Percentiles rank a stretch among this genome's conserved stretches.
Conservation (phyloP, 345 rosid genomes). For the Euphorbia lathyris region DNA sequence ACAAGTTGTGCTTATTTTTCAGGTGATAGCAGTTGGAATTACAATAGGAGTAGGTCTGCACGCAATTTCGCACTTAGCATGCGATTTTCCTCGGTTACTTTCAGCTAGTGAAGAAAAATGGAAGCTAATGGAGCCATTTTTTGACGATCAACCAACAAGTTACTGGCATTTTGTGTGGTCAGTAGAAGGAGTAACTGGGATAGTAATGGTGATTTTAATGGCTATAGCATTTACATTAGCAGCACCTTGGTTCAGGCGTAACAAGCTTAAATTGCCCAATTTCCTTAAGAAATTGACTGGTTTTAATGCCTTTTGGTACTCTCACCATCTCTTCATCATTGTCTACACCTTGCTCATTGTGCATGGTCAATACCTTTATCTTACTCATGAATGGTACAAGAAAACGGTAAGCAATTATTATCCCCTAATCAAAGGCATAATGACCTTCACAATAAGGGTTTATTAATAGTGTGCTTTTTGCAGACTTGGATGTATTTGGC, state of each 20-base stretch:
- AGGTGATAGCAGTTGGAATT: conserved; percentile 71
- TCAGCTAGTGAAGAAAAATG: conserved; percentile 51
- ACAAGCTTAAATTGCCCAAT: conserved; percentile 50
- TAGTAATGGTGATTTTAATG: conserved; percentile 62
- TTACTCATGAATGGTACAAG: conserved; percentile 51
- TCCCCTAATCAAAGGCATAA: not conserved
- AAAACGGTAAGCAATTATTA: conserved; percentile 48
- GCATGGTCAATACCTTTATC: conserved; percentile 63
- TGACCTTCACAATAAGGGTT: not conserved
- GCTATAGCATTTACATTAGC: conserved; percentile 77
- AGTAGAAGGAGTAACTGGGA: conserved; percentile 63
- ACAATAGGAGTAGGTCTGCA: conserved; percentile 60
- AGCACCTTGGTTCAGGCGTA: conserved; percentile 67
- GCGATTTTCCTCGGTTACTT: conserved; percentile 70
- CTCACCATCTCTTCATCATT: conserved; percentile 70
- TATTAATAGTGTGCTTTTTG: not conserved
- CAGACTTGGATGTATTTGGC: conserved; percentile 88
- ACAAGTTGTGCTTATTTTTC: not conserved
- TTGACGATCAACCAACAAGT: conserved; percentile 55
- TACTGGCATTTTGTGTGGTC: conserved; percentile 70
- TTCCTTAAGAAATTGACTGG: conserved; percentile 69
- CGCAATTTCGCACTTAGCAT: conserved; percentile 50
- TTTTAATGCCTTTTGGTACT: conserved; percentile 87
- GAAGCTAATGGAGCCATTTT: conserved; percentile 46
- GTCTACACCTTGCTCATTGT: conserved; percentile 66